Evolutionary conservation across 768 basidiomycete genomes (phyloP), one percentile per base, ranked within the genome.

Genomic region (Phanerodontia chrysosporium): DNA sequence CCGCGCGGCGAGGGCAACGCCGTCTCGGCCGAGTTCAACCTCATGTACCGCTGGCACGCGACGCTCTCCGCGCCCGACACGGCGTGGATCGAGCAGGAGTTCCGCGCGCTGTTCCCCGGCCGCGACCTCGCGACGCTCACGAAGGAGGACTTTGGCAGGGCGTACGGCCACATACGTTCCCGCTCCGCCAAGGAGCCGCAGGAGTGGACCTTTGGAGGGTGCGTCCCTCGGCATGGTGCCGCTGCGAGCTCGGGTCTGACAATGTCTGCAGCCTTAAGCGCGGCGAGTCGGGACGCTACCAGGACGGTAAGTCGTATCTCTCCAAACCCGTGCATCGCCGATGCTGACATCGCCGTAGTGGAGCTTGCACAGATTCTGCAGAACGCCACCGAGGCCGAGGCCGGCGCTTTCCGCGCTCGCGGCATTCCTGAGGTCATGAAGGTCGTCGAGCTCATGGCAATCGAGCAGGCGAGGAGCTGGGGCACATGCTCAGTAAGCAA

Each of bases 21-120:
- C 22, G 82, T 84, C 51, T 87, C 88, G 0, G 65, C 89, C 29
- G 89, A 91, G 71, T 90, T 90, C 73, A 90, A 77, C 60, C 63
- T 79, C 24, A 67, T 78, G 39, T 59, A 63, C 58, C 61, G 67
- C 44, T 90, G 89, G 89, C 89, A 90, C 64, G 75, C 89, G 21
- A 77, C 84, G 1, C 67, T 87, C 1, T 83, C 83, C 7, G 67
- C 74, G 51, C 61, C 76, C 46, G 87, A 90, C 69, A 76, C 79
- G 0, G 57, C 74, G 46, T 89, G 86, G 86, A 76, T 81, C 6
- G 74, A 80, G 49, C 63, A 65, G 1, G 35, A 73, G n/a, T 83
- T 91, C 68, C 68, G 69, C 12, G 61, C 68, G 21, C 36, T 79
- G 27, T 82, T 87, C 46, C 8, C 70, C 1, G 74, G 68, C 8